Evolutionary conservation across 768 basidiomycete genomes (phyloP), one percentile per base, ranked within the genome.

Genomic region (Suillus placidus): DNA sequence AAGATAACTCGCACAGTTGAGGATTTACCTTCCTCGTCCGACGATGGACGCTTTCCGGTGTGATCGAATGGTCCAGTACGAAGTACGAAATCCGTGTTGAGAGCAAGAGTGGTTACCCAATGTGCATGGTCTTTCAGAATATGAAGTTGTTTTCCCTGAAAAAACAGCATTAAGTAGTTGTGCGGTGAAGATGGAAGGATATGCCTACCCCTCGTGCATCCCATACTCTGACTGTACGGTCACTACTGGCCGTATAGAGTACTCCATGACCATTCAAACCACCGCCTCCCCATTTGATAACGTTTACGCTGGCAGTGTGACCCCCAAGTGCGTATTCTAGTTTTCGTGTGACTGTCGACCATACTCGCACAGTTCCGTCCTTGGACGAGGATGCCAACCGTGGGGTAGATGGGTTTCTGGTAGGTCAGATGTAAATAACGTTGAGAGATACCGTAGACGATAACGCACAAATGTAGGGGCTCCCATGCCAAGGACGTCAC

Each of bases 41-140:
- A 90, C 8, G 84, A 78, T 0, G 95, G 92, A 63, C 83, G 84
- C 77, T 92, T 95, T 52, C 85, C 87, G 1, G 84, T 91, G 70
- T 97, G 93, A 75, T 98, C 95, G 71, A 92, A 99, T 0, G 97
- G 95, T 0, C 97, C 97, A 0, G 97, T 98, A 30, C 96, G 89
- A 5, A 97, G 84, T 34, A 97, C 88, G 72, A 96, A 97, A 74
- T 99, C 97, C 12, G 96, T 96, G 77, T 95, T 97, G 63, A 98
- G 83, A 4, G 97, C 89, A 52, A 99, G 87, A 0, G 96, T 99
- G 23, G 96, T 99, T 9, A 99, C 97, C 97, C 96, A 99, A 73
- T 99, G 97, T 0, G 95, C 97, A 71, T 99, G 97, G 67, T 98
- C 95, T 76, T 93, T 95, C 34, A 99, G 80, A 0, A 90, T 89